A percentile compares a stretch with the other conserved stretches of the same genome.
These are phyloP conservation scores for Neotropicomus parvogracilis DNA, from an alignment of 1,284 basidiomycete species.

Conservation along the genomic window DNA sequence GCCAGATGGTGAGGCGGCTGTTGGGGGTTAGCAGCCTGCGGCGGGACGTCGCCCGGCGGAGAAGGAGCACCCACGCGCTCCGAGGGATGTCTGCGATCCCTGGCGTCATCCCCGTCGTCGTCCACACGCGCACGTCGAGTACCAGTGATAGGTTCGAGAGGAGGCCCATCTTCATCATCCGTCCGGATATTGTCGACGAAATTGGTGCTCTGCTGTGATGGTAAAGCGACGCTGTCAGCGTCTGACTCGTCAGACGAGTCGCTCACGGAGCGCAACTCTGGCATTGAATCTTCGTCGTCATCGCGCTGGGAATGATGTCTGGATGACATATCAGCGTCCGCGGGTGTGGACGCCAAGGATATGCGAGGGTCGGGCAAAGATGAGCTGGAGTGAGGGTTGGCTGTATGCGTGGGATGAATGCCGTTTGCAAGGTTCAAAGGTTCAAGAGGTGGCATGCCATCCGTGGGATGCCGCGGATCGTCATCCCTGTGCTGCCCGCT, in stretches of 20 bases:
- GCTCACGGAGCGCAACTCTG: constrained; percentile 39
- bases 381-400: constrained; percentile 9
- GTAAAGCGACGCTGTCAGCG: constrained; percentile 27
- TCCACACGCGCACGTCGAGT: constrained; percentile 49
- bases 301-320: constrained; percentile 15
- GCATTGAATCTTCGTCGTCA: constrained; percentile 38
- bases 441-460: constrained; percentile 3
- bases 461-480: not conserved
- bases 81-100: constrained; percentile 60
- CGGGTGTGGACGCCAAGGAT: constrained; percentile 1
- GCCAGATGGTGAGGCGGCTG: constrained; percentile 15
- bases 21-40: constrained; percentile 19
- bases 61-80: constrained; percentile 35
- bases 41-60: constrained; percentile 9
- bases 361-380: not conserved
- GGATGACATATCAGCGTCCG: constrained; percentile 8
- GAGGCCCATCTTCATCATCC: constrained; percentile 29
- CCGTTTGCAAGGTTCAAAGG: constrained; percentile 3
- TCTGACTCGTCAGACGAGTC: constrained; percentile 36
- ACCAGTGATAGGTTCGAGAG: constrained; percentile 27
- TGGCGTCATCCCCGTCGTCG: constrained; percentile 51
- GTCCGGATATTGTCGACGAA: constrained; percentile 29
- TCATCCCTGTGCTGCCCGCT: not conserved
- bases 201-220: constrained; percentile 3
- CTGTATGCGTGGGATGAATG: constrained; percentile 2